phyloP scores from a whole-genome alignment of 192 early-diverging fungal species.

The Entomortierella lignicola region DNA sequence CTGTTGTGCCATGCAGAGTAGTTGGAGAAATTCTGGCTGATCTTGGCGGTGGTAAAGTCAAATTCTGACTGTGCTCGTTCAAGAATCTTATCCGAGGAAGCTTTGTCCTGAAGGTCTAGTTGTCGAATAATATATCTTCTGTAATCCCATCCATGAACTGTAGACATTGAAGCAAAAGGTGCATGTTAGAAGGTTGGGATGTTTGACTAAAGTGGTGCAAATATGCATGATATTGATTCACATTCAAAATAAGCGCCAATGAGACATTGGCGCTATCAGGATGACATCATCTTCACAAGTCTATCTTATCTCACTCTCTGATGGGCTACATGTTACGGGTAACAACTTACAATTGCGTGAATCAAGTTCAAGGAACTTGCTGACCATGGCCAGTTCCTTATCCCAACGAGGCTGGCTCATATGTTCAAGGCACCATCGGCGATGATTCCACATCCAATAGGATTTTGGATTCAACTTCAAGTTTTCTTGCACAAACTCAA shows the following conservation, averaged over 20 bases:
- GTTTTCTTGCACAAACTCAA: slow-evolving; percentile 79
- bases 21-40: slow-evolving; percentile 94
- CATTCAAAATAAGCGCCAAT: neutral
- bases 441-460: slow-evolving; percentile 98
- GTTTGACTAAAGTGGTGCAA: neutral
- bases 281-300: slow-evolving; percentile 30
- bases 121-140: slow-evolving; percentile 84
- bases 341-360: slow-evolving; percentile 87
- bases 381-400: slow-evolving; percentile 80
- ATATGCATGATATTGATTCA: neutral
- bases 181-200: neutral
- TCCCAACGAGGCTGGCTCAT: slow-evolving; percentile 85
- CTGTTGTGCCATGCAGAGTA: slow-evolving; percentile 99
- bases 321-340: neutral
- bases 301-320: neutral
- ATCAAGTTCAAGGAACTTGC: slow-evolving; percentile 86
- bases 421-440: slow-evolving; percentile 86
- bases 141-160: slow-evolving; percentile 98
- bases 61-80: slow-evolving; percentile 73
- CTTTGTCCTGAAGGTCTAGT: slow-evolving; percentile 39
- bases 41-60: slow-evolving; percentile 90
- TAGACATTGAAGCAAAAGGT: neutral
- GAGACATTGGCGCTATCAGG: slow-evolving; percentile 1
- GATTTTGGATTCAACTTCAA: slow-evolving; percentile 89
- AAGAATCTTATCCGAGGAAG: slow-evolving; percentile 38